Conservation (phyloP, 176 grass and related monocot genomes). For the Avena atlantica region DNA sequence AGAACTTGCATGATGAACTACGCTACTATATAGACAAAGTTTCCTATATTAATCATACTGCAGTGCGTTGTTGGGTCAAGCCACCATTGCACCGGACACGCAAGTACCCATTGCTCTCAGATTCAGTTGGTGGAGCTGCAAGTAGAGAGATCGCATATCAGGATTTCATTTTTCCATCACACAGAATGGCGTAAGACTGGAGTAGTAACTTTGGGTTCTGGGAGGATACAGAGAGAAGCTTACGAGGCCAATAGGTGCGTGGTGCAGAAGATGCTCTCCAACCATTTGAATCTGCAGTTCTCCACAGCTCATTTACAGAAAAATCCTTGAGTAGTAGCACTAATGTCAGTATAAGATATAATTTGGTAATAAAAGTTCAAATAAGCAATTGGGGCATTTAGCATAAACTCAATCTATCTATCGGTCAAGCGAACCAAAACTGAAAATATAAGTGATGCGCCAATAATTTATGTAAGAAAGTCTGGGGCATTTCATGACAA, state of each 20-base stretch:
- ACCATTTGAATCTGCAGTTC: constrained; percentile 81
- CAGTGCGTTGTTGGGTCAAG: constrained; percentile 93
- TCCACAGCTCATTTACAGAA: constrained; percentile 81
- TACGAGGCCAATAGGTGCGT: constrained; percentile 81
- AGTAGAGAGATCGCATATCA: constrained; percentile 41
- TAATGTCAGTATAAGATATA: constrained; percentile 44
- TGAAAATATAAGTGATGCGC: background rate
- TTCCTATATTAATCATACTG: constrained; percentile 62
- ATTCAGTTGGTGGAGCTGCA: constrained; percentile 84
- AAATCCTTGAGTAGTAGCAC: constrained; percentile 65
- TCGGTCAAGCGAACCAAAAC: background rate
- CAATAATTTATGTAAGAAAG: background rate
- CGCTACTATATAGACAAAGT: constrained; percentile 35
- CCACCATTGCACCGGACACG: constrained; percentile 98
- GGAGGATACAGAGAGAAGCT: constrained; percentile 34
- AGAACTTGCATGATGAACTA: constrained; percentile 30
- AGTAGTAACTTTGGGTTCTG: background rate
- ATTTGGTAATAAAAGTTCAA: constrained; percentile 23
- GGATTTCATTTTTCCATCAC: constrained; percentile 27
- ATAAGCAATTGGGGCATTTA: constrained; percentile 6
- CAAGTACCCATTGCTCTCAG: constrained; percentile 79
- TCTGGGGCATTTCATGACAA: background rate
- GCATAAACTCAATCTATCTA: constrained; percentile 7
- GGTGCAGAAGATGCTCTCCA: constrained; percentile 97
- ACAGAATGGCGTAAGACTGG: background rate